These are phyloP conservation scores for Naematelia aurantialba DNA, from an alignment of 768 basidiomycete genomes.

Conservation along the genomic window DNA sequence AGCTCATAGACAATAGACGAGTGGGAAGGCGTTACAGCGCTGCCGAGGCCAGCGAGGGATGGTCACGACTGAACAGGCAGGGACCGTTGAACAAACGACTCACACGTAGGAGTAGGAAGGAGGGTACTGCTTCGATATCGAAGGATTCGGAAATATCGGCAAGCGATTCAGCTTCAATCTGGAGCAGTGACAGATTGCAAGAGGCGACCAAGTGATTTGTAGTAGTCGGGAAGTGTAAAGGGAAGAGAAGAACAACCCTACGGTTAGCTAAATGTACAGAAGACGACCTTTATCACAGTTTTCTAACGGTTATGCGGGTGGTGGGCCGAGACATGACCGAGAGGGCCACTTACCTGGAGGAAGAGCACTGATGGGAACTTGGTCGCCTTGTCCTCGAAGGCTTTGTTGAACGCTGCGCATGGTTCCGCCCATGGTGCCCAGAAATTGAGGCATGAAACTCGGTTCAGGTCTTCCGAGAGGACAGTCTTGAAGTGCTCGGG, in stretches of 20 bases:
- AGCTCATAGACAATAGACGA: no score
- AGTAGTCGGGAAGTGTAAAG: neutral
- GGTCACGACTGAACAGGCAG: neutral
- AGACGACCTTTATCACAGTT: constrained; percentile 52
- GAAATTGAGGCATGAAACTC: constrained; percentile 85
- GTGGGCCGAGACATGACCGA: no score
- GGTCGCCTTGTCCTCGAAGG: constrained; percentile 67
- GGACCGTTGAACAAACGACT: constrained; percentile 23
- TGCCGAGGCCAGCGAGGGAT: no score
- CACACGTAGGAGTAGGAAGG: constrained; percentile 76
- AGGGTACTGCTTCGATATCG: constrained; percentile 82
- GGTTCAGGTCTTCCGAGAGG: constrained; percentile 69
- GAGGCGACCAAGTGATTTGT: constrained; percentile 43
- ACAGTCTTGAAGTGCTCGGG: constrained; percentile 68
- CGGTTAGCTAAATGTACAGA: constrained; percentile 7
- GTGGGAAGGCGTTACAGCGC: no score
- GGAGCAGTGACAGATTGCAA: neutral
- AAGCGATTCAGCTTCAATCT: constrained; percentile 49
- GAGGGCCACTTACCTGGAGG: constrained; percentile 58
- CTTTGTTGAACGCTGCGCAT: constrained; percentile 81
- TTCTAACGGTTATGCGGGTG: neutral
- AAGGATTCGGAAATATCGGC: constrained; percentile 89
- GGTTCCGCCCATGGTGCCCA: constrained; percentile 92
- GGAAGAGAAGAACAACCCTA: neutral
- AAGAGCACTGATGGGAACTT: constrained; percentile 68